Percentiles rank a stretch among this genome's conserved stretches.
Evolutionary conservation across 768 basidiomycete species (phyloP).

Genomic region (Sistotremastrum niveocremeum): DNA sequence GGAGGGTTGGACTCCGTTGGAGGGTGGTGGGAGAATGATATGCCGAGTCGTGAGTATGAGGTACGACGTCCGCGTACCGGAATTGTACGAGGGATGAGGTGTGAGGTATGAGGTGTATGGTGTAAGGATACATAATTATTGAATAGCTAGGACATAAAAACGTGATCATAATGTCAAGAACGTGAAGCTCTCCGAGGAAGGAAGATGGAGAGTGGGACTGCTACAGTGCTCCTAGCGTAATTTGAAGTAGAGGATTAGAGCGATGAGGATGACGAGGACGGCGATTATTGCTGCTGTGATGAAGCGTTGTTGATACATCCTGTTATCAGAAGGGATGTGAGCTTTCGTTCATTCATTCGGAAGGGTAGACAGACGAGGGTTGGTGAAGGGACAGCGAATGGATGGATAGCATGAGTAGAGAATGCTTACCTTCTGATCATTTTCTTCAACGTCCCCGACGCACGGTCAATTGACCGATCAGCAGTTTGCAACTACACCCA

Average conservation of each 20-base stretch:
- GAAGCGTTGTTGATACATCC: conserved; percentile 95
- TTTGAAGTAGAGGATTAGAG: conserved; percentile 72
- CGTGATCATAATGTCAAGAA: no score
- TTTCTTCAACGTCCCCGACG: conserved; percentile 82
- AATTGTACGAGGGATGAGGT: no score
- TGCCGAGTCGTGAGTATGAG: no score
- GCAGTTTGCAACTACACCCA: conserved; percentile 62
- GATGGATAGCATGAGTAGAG: not conserved
- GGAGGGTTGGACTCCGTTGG: no score
- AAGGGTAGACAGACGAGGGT: no score
- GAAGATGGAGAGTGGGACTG: no score
- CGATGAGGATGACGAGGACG: conserved; percentile 74
- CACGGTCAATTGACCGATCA: conserved; percentile 80
- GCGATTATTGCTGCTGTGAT: conserved; percentile 78
- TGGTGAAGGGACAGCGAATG: conserved; percentile 6
- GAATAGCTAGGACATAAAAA: no score
- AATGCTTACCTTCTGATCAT: conserved; percentile 82
- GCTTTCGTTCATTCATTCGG: conserved; percentile 3
- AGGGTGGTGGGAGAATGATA: no score
- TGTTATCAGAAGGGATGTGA: conserved; percentile 26
- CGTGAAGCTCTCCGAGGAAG: no score
- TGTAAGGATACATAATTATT: no score
- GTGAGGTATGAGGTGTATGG: no score
- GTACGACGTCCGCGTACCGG: no score
- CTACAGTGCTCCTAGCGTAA: conserved; percentile 14